Evolutionary conservation across 1,139 yeast species (phyloP).

Genomic region (Yamadazyma jaroonii): DNA sequence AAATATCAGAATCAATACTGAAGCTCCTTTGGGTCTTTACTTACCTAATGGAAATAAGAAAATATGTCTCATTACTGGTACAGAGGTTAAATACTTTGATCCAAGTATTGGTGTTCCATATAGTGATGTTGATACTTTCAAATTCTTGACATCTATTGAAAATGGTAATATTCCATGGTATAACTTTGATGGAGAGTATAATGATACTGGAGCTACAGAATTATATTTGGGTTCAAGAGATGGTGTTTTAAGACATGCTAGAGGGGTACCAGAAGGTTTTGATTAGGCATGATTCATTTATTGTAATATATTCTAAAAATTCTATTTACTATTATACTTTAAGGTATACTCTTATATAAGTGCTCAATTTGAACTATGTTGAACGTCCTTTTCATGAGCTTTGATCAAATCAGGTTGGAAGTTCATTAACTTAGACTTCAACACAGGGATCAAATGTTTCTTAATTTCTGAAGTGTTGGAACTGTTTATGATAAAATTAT

Average conservation of each 20-base stretch:
- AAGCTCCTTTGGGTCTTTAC: constrained; percentile 73
- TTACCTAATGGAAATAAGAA: constrained; percentile 69
- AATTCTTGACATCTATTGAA: constrained; percentile 63
- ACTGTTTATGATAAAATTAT: constrained; percentile 49
- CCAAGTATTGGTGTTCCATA: constrained; percentile 87
- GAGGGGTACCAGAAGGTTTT: constrained; percentile 89
- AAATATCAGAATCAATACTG: constrained; percentile 52
- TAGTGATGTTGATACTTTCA: constrained; percentile 76
- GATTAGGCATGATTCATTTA: constrained; percentile 16
- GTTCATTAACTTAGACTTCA: constrained; percentile 44
- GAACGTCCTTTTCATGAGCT: constrained; percentile 61
- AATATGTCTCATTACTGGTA: constrained; percentile 75
- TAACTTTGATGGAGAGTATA: constrained; percentile 34
- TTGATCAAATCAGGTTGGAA: constrained; percentile 62
- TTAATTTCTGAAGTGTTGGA: constrained; percentile 38
- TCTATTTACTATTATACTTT: not conserved
- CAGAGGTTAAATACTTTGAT: constrained; percentile 80
- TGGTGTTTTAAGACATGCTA: constrained; percentile 58
- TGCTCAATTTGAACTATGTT: constrained; percentile 26
- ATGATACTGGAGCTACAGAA: constrained; percentile 62
- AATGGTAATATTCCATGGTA: constrained; percentile 72
- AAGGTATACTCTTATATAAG: not conserved
- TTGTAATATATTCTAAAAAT: constrained; percentile 3
- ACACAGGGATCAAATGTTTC: constrained; percentile 48
- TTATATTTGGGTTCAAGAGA: constrained; percentile 57